phyloP scores from a whole-genome alignment of 768 basidiomycete species.

The Hirschioporus abietinus region DNA sequence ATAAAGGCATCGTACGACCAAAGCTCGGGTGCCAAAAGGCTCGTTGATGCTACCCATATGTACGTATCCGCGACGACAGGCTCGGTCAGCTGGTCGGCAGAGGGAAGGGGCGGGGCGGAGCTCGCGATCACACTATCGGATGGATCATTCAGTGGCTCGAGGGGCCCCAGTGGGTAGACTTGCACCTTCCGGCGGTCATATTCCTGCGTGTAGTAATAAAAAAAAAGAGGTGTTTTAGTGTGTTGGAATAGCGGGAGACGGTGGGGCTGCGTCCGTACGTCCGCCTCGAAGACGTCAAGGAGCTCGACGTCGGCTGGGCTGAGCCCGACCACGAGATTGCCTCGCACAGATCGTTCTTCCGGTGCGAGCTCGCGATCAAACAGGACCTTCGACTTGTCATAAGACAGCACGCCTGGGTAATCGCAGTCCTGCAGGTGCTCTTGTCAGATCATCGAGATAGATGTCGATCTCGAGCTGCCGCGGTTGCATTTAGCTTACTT shows the following conservation, averaged over 20 bases:
- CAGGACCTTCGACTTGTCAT: slow-evolving; percentile 39
- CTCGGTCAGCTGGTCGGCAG: slow-evolving; percentile 25
- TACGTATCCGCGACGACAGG: slow-evolving; percentile 63
- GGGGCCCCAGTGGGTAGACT: slow-evolving; percentile 50
- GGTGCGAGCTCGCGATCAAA: slow-evolving; percentile 36
- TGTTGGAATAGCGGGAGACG: neutral
- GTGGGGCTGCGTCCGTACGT: slow-evolving; percentile 47
- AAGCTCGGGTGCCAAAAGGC: slow-evolving; percentile 45
- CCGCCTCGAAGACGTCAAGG: slow-evolving; percentile 80
- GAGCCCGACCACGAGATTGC: slow-evolving; percentile 74
- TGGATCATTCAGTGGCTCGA: slow-evolving; percentile 25
- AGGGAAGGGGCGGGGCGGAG: slow-evolving; percentile 37
- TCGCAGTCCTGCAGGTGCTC: slow-evolving; percentile 46
- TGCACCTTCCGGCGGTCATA: slow-evolving; percentile 53
- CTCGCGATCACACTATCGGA: slow-evolving; percentile 29
- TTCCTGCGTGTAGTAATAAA: slow-evolving; percentile 43
- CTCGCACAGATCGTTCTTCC: slow-evolving; percentile 70
- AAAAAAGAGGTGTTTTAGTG: neutral
- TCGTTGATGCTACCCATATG: slow-evolving; percentile 47
- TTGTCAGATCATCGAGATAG: neutral
- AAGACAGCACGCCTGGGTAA: slow-evolving; percentile 80
- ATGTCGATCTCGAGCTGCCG: neutral
- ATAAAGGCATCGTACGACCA: slow-evolving; percentile 89
- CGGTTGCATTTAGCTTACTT: slow-evolving; percentile 35
- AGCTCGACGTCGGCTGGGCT: slow-evolving; percentile 53